Percentiles rank a stretch among this genome's conserved stretches.
These are phyloP conservation scores for Jatropha curcas DNA, from an alignment of 345 rosid genomes.

Conservation along the genomic window DNA sequence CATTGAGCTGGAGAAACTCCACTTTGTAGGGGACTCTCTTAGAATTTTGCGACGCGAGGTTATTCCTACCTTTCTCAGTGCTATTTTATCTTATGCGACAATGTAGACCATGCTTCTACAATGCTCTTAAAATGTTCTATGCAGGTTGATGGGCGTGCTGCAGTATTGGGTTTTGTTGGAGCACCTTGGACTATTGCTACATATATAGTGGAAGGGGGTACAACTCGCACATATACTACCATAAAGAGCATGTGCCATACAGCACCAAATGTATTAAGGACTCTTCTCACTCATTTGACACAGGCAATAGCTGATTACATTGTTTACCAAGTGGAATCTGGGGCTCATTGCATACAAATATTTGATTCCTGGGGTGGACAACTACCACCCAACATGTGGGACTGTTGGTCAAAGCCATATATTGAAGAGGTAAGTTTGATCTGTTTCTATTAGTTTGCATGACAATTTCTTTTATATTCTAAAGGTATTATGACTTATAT, in stretches of 20 bases:
- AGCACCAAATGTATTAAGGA: conserved; percentile 67
- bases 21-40: conserved; percentile 76
- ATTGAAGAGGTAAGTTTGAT: conserved; percentile 61
- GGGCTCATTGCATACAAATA: conserved; percentile 93
- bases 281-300: conserved; percentile 79
- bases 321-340: conserved; percentile 83
- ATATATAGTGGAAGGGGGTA: conserved; percentile 88
- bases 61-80: conserved; percentile 11
- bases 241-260: conserved; percentile 92
- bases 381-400: conserved; percentile 89
- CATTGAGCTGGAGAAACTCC: conserved; percentile 68
- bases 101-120: not conserved
- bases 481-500: not conserved
- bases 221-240: conserved; percentile 72
- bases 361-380: conserved; percentile 99
- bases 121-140: conserved; percentile 12
- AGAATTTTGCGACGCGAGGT: conserved; percentile 80
- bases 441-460: not conserved
- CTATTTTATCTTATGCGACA: not conserved
- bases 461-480: not conserved
- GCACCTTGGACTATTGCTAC: conserved; percentile 98
- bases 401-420: conserved; percentile 82
- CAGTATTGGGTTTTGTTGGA: conserved; percentile 86
- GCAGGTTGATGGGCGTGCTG: conserved; percentile 75
- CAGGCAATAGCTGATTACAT: conserved; percentile 72